phyloP scores from a whole-genome alignment of 1,139 yeast genomes.

The Protomyces inundatus region DNA sequence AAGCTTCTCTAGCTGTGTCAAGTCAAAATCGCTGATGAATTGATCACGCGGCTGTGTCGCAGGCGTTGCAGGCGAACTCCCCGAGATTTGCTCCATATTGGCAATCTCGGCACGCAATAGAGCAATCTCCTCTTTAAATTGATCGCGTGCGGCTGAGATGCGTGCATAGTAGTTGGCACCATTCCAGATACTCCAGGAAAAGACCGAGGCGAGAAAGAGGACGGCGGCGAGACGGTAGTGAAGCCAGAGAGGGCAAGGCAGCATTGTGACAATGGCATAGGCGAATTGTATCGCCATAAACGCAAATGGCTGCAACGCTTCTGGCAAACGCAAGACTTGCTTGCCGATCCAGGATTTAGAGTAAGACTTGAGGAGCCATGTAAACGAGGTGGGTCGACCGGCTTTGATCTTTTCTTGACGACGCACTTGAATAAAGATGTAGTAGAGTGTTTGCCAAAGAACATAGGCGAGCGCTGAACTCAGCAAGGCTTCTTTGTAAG shows the following conservation, averaged over 20 bases:
- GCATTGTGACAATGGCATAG: slow-evolving; percentile 85
- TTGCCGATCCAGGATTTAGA: slow-evolving; percentile 62
- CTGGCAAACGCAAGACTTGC: slow-evolving; percentile 76
- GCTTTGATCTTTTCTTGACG: slow-evolving; percentile 73
- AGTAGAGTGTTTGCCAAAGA: slow-evolving; percentile 87
- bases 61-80: slow-evolving; percentile 16
- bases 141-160: slow-evolving; percentile 67
- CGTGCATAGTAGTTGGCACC: slow-evolving; percentile 95
- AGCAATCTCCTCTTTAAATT: slow-evolving; percentile 70
- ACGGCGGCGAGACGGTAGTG: slow-evolving; percentile 62
- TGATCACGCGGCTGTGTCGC: slow-evolving; percentile 11
- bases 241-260: slow-evolving; percentile 83
- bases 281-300: slow-evolving; percentile 82
- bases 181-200: slow-evolving; percentile 74
- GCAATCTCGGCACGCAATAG: slow-evolving; percentile 64
- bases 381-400: slow-evolving; percentile 85
- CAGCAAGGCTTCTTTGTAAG: slow-evolving; percentile 62
- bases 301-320: slow-evolving; percentile 75
- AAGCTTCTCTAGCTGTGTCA: neutral
- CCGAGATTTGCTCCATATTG: slow-evolving; percentile 14
- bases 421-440: slow-evolving; percentile 81
- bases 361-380: slow-evolving; percentile 59
- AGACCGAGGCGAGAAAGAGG: slow-evolving; percentile 62
- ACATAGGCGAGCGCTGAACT: slow-evolving; percentile 81
- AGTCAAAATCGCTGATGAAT: slow-evolving; percentile 17